phyloP scores from a whole-genome alignment of 2,329 filamentous ascomycete genomes.

The Fusarium decemcellulare region DNA sequence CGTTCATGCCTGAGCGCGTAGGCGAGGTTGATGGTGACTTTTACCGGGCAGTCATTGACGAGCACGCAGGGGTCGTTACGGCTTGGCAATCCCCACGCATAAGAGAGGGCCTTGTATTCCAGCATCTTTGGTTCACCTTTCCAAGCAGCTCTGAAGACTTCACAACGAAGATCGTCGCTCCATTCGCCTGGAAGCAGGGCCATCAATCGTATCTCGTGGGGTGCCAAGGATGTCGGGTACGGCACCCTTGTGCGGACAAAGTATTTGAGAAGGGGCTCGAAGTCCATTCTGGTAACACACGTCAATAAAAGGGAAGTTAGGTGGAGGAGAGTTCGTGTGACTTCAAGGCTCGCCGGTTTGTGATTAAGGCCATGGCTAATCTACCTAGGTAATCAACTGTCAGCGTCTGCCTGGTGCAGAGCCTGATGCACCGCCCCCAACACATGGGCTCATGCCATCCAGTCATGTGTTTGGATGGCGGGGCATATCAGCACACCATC shows the following conservation, averaged over 20 bases:
- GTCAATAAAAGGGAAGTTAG: neutral
- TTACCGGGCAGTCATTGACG: neutral
- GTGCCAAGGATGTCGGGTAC: neutral
- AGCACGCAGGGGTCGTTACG: neutral
- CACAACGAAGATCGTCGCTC: neutral
- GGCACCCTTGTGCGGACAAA: neutral
- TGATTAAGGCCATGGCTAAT: neutral
- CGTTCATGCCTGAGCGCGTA: neutral
- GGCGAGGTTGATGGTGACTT: neutral
- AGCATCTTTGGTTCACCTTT: neutral
- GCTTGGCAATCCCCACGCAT: neutral
- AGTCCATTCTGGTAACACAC: neutral
- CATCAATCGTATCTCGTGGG: neutral
- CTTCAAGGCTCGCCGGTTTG: neutral
- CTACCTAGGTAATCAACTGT: neutral
- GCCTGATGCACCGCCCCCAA: neutral
- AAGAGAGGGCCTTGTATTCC: constrained; percentile 1
- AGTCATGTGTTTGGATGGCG: neutral
- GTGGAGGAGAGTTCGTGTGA: neutral
- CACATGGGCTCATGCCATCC: neutral
- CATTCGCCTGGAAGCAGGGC: neutral
- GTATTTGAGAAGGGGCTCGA: neutral
- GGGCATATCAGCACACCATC: too few relatives aligned
- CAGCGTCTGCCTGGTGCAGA: neutral
- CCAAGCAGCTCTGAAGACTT: neutral